Base-by-base conservation (phyloP, 2,329 filamentous ascomycete genomes). In the Emmonsia crescens region DNA sequence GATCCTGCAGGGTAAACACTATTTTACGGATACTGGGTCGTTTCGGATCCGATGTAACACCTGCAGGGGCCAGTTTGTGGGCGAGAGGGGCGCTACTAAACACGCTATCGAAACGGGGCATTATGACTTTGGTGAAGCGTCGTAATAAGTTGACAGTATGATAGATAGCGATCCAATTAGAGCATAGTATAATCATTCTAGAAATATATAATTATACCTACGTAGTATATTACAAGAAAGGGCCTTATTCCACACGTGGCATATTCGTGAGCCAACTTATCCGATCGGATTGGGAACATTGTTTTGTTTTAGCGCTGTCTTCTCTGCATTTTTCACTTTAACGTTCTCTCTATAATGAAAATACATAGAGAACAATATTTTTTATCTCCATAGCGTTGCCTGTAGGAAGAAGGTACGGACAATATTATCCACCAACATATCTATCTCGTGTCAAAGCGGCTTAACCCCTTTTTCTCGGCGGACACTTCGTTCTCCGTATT, bases 11-110 rank as follows among this genome's bases (percentile, higher is more conserved):
- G 81, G 84, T 59, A 85, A 82, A 62, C 85, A 95, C 72, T 97
- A 97, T 72, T 96, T 85, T 69, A 96, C 92, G 0, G 91, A 96
- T 72, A 96, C 91, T 0, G 83, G 88, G 27, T 86, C 86, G 0
- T 91, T 96, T 70, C 80, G 83, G 44, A 83, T 96, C 62, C 85
- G 81, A 69, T 97, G 93, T 73, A 90, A 91, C 65, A 78, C 81
- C 2, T 80, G 78, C 61, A 76, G 77, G 4, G 72, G 70, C 19
- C 69, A 70, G 42, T 76, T 77, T 62, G 71, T 74, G 9, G 78
- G 78, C 19, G 77, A 80, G 67, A 76, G 73, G 52, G 78, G 77
- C 27, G 78, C 78, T 1, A 75, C 74, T 0, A 69, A 77, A 66
- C 78, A 80, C 70, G 78, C 78, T 21, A 65, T 72, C 52, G 68